Evolutionary conservation across 2,329 filamentous ascomycete genomes (phyloP).

Genomic region (Teratosphaeria epicoccoides): DNA sequence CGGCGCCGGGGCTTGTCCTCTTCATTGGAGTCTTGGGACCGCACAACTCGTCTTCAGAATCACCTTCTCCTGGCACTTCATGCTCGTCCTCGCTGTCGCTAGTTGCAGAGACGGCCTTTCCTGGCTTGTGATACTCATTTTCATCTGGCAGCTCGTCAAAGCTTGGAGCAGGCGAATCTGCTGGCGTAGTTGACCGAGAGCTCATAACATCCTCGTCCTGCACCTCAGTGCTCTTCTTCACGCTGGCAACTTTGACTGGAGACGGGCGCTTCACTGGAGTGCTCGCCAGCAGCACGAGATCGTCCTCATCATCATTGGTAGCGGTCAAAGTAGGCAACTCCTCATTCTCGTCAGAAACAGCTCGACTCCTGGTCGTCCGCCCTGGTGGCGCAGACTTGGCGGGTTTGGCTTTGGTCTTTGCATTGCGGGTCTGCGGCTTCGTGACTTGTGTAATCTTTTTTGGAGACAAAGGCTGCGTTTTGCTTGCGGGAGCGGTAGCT

Average conservation of each 20-base stretch:
- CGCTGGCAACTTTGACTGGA: background rate
- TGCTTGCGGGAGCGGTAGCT: constrained; percentile 10
- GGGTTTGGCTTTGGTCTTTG: constrained; percentile 7
- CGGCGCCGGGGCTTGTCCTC: constrained; percentile 13
- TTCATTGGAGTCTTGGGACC: constrained; percentile 26
- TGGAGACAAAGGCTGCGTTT: constrained; percentile 22
- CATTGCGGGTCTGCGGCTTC: constrained; percentile 10
- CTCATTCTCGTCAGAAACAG: constrained; percentile 24
- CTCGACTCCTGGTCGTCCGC: constrained; percentile 11
- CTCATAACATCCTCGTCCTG: constrained; percentile 13
- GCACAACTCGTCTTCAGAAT: constrained; percentile 23
- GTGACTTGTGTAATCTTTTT: constrained; percentile 29
- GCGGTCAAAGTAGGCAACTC: constrained; percentile 9
- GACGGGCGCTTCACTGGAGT: constrained; percentile 4
- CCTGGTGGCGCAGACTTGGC: background rate
- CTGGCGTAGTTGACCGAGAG: constrained; percentile 16
- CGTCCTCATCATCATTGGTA: constrained; percentile 3
- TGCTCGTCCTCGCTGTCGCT: constrained; percentile 2
- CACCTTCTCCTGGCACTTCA: constrained; percentile 6
- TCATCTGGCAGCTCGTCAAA: constrained; percentile 8
- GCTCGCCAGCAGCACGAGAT: constrained; percentile 1
- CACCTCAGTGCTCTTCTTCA: background rate
- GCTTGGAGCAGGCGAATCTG: constrained; percentile 9
- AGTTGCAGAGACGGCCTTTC: background rate
- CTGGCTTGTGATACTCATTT: constrained; percentile 5